phyloP scores from a whole-genome alignment of 768 basidiomycete species.

The Mycena metata region DNA sequence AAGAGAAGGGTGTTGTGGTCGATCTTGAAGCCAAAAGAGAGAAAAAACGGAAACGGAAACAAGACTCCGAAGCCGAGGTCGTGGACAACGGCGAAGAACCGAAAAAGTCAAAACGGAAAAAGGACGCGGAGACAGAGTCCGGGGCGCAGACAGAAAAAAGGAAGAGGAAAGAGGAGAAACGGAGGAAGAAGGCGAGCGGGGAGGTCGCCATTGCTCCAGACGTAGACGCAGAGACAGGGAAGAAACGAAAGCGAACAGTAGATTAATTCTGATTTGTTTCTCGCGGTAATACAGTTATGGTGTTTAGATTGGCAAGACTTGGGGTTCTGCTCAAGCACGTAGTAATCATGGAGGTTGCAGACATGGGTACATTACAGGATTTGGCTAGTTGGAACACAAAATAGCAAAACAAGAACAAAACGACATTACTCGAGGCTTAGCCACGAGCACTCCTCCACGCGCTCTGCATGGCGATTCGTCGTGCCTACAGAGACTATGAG shows the following conservation, averaged over 20 bases:
- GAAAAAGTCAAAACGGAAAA: constrained; percentile 24
- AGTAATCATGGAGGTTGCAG: not conserved
- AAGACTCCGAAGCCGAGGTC: constrained; percentile 10
- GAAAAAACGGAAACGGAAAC: constrained; percentile 38
- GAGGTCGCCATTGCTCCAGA: not conserved
- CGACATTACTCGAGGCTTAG: constrained; percentile 45
- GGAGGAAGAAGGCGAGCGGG: constrained; percentile 25
- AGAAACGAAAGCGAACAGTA: constrained; percentile 19
- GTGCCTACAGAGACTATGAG: constrained; percentile 62
- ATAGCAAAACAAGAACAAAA: constrained; percentile 30
- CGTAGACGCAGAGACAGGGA: constrained; percentile 1
- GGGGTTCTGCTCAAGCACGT: constrained; percentile 12
- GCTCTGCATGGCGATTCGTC: constrained; percentile 90
- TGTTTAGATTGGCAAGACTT: no score
- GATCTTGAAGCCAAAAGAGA: constrained; percentile 24
- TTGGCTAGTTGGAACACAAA: constrained; percentile 6
- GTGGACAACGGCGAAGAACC: constrained; percentile 15
- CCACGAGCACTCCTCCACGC: constrained; percentile 83
- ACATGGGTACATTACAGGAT: constrained; percentile 29
- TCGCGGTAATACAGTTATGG: constrained; percentile 21
- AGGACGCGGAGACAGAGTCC: constrained; percentile 19
- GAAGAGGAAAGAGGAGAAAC: constrained; percentile 38
- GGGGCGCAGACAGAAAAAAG: constrained; percentile 9
- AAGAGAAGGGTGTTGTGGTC: not conserved
- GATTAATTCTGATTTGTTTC: constrained; percentile 6